A percentile compares a stretch with the other conserved stretches of the same genome.
These are phyloP conservation scores for Fusarium buxicola DNA, from an alignment of 2,329 filamentous ascomycete species.

Conservation along the genomic window DNA sequence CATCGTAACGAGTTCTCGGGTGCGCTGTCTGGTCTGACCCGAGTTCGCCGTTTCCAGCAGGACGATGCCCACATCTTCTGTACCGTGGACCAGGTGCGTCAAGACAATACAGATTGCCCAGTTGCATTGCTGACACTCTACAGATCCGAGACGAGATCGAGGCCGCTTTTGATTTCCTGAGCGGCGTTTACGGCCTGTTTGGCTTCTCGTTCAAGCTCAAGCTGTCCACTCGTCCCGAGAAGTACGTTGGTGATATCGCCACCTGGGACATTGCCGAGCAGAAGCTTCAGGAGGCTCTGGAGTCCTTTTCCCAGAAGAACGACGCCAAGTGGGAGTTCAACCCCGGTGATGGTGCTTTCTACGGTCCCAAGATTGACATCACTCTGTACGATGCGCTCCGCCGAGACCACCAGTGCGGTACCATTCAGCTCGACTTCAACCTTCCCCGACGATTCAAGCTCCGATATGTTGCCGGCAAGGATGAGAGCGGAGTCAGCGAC, in stretches of 20 bases:
- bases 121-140: constrained; percentile 14
- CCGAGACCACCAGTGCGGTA: constrained; percentile 72
- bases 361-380: constrained; percentile 98
- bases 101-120: too few species aligned
- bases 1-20: constrained; percentile 97
- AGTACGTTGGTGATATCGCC: constrained; percentile 85
- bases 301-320: constrained; percentile 73
- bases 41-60: constrained; percentile 94
- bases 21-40: constrained; percentile 88
- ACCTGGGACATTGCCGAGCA: constrained; percentile 92
- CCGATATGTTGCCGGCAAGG: constrained; percentile 64
- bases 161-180: constrained; percentile 87
- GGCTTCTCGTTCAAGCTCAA: constrained; percentile 86
- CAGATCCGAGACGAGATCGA: constrained; percentile 68
- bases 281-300: constrained; percentile 81
- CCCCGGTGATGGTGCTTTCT: constrained; percentile 96
- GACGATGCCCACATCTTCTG: constrained; percentile 98
- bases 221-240: constrained; percentile 89
- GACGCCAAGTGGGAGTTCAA: constrained; percentile 88
- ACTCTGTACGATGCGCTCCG: constrained; percentile 89
- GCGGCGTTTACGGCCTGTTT: constrained; percentile 75
- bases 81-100: constrained; percentile 53
- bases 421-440: constrained; percentile 94
- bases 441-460: constrained; percentile 63
- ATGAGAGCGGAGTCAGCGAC: constrained; percentile 54